Evolutionary conservation across 2,329 filamentous ascomycete species (phyloP).

Genomic region (Helicocarpus griseus): DNA sequence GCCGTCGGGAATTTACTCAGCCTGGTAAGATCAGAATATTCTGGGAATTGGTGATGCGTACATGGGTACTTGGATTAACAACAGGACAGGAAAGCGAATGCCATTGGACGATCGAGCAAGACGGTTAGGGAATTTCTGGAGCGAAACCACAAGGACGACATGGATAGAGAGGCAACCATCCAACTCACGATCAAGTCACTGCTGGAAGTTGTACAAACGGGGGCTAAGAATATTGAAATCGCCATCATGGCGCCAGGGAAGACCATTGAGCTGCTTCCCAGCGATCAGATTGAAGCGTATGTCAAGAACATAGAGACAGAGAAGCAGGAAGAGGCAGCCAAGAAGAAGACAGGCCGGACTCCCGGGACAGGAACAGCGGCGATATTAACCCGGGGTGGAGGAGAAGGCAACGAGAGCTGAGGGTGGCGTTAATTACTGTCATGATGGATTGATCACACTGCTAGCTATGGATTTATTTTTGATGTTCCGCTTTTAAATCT

Average conservation of each 20-base stretch:
- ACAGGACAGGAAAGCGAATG: conserved; percentile 85
- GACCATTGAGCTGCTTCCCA: conserved; percentile 81
- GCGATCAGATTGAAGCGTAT: conserved; percentile 92
- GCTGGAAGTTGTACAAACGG: conserved; percentile 94
- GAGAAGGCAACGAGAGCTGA: conserved; percentile 23
- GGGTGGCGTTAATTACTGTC: neutral
- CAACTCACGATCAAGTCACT: conserved; percentile 97
- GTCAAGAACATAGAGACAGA: conserved; percentile 99
- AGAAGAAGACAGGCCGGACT: conserved; percentile 71
- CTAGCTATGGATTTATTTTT: neutral
- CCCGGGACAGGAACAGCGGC: conserved; percentile 45
- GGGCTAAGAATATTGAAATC: conserved; percentile 99
- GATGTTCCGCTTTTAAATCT: neutral
- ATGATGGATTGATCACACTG: neutral
- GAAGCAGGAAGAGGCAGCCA: conserved; percentile 97
- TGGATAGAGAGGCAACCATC: conserved; percentile 94
- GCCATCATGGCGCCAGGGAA: conserved; percentile 94
- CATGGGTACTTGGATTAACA: neutral
- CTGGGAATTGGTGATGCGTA: neutral
- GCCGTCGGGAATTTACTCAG: conserved; percentile 98
- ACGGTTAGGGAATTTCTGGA: conserved; percentile 98
- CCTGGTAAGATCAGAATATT: conserved; percentile 59
- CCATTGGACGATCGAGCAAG: conserved; percentile 96
- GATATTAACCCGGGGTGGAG: conserved; percentile 57
- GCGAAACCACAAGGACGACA: conserved; percentile 95